Evolutionary conservation across 768 basidiomycete species (phyloP).

Genomic region (Panellus pusillus): DNA sequence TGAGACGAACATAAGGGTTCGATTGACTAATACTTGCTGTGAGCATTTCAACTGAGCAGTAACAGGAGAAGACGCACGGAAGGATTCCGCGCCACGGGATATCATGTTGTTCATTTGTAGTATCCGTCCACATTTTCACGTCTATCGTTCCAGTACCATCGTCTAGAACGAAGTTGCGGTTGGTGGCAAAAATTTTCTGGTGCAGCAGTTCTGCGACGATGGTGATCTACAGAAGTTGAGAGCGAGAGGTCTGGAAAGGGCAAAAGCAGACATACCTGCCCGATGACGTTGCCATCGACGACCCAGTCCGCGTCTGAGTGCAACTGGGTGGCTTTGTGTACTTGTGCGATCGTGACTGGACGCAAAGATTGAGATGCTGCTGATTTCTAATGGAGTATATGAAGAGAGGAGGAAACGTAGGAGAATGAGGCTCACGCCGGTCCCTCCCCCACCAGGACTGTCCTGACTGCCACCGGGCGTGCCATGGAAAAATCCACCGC

Average conservation of each 20-base stretch:
- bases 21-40: not conserved
- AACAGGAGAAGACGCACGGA: conserved; percentile 28
- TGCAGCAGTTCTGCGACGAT: conserved; percentile 73
- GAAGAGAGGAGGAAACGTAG: not conserved
- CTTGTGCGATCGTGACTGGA: conserved; percentile 55
- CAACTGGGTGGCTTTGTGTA: conserved; percentile 73
- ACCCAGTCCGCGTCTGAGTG: conserved; percentile 89
- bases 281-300: conserved; percentile 77
- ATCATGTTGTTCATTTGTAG: conserved; percentile 54
- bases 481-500: conserved; percentile 45
- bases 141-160: conserved; percentile 85
- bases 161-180: conserved; percentile 75
- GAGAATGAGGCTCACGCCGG: conserved; percentile 37
- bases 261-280: conserved; percentile 53
- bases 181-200: conserved; percentile 72
- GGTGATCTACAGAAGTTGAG: conserved; percentile 51
- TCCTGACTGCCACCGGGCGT: conserved; percentile 60
- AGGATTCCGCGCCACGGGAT: conserved; percentile 48
- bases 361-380: conserved; percentile 40
- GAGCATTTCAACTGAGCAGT: not conserved
- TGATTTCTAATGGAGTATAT: conserved; percentile 28
- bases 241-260: not conserved
- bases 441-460: conserved; percentile 55
- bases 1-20: conserved; percentile 76
- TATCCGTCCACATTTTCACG: conserved; percentile 82